phyloP scores from a whole-genome alignment of 2,329 filamentous ascomycete species.

The Nemania sp. region DNA sequence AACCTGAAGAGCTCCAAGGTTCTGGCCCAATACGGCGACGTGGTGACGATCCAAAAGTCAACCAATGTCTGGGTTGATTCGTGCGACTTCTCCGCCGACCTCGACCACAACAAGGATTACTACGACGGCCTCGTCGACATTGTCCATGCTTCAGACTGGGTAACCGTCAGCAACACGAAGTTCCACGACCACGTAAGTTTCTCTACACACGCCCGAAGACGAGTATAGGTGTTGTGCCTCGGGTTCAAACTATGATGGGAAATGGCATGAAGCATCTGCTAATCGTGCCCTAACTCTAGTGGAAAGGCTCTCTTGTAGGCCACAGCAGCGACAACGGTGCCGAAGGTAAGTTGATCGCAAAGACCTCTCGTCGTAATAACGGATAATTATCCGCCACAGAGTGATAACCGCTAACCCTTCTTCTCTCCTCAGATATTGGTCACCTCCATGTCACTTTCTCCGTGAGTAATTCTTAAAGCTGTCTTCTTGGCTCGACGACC shows the following conservation, averaged over 20 bases:
- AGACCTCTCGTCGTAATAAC: too few species aligned
- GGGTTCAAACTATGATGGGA: neutral
- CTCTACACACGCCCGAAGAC: neutral
- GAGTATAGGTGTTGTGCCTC: too few species aligned
- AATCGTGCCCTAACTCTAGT: constrained; percentile 46
- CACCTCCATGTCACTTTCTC: constrained; percentile 60
- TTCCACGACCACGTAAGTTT: constrained; percentile 49
- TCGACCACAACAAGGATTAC: constrained; percentile 61
- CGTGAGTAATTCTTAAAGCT: constrained; percentile 6
- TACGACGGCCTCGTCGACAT: constrained; percentile 65
- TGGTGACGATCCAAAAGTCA: constrained; percentile 48
- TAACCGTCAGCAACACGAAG: constrained; percentile 48
- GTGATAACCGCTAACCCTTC: neutral
- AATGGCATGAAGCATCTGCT: neutral
- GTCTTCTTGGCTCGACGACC: too few species aligned
- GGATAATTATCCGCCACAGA: neutral
- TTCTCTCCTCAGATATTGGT: constrained; percentile 49
- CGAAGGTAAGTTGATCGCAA: constrained; percentile 40
- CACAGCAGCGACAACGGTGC: constrained; percentile 59
- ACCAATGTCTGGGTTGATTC: constrained; percentile 63
- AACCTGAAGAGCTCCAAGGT: constrained; percentile 55
- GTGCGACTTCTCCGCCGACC: constrained; percentile 58
- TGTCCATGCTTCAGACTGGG: constrained; percentile 60
- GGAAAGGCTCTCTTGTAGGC: constrained; percentile 63
- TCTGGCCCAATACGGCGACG: constrained; percentile 48